Evolutionary conservation across 176 grass and related monocot species (phyloP), one percentile per base, ranked within the genome.

Genomic region (Lolium multiflorum): DNA sequence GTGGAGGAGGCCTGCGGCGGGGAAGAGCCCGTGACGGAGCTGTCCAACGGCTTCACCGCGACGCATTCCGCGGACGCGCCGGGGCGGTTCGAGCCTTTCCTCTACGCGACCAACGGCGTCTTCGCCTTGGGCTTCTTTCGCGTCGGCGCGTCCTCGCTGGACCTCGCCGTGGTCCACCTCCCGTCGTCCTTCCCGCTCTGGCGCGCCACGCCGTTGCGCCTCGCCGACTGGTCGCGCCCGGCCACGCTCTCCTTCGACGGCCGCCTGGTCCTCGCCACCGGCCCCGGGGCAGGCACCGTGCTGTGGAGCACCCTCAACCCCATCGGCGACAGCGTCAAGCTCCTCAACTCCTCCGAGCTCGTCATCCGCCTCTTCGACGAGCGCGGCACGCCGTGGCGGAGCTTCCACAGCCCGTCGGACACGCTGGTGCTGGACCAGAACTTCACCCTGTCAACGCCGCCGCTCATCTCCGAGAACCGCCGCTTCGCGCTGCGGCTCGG

Each of bases 51-150:
- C 31, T 96, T 93, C 89, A 83, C 69, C 2, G 89, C 74, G 67
- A 80, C 51, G 41, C 95, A 91, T 15, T 54, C 62, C 11, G 28
- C 54, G 7, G 63, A 55, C 68, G 55, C 89, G 59, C 0, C 88
- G 68, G 62, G 44, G 59, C 25, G 5, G 83, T 97, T 97, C 66
- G 80, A 94, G 73, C 82, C 86, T 4, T 58, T 94, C 52, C 86
- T 94, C 35, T 73, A 81, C 43, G 86, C 91, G 43, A 51, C 52
- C 0, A 91, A 61, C 74, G 86, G 90, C 70, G 69, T 67, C 31
- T 91, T 97, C 84, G 82, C 92, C 49, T 84, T 97, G 1, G 94
- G 90, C 63, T 97, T 97, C 90, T 88, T 97, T 76, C 90, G 79
- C 55, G 85, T 90, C 2, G 90, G 86, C 75, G 2, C 65, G 7